Evolutionary conservation across 2,329 filamentous ascomycete species (phyloP), one percentile per base, ranked within the genome.

Genomic region (Acrodontium crateriforme): DNA sequence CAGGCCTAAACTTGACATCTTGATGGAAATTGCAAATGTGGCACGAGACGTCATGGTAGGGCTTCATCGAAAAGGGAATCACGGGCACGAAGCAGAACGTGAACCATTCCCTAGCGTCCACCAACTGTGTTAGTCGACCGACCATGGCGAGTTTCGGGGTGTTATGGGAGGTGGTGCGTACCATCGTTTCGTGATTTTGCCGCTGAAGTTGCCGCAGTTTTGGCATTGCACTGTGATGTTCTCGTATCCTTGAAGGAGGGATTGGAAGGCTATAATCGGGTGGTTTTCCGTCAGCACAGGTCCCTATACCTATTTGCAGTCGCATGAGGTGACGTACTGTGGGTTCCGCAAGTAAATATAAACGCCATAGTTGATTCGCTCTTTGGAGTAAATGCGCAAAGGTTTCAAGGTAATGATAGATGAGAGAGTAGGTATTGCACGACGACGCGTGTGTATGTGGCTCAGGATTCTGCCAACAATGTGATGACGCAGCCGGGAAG

Each of bases 11-110:
- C 46, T 59, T 59, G 40, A 64, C 52, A 37, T 65, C 60, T 50
- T 85, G 77, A 38, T 71, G 67, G 50, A 82, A 84, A 50, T 76
- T 72, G 65, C 79, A 87, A 51, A 84, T 73, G 46, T 72, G 66
- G 59, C 79, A 87, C 34, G 65, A 60, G 31, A 87, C 66, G 45
- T 83, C 78, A 42, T 53, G 53, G 42, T 53, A 55, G 1, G 62
- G 60, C 34, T 64, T 63, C 4, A 64, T 41, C 15, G 70, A 74
- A 46, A 84, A 74, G 0, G 79, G 79, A 15, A 85, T 63, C 24
- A 85, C 53, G 26, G 79, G 79, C 67, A 76, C 55, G 55, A 79
- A 83, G 62, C 78, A 84, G 46, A 84, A 74, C 4, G 79, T 84
- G 47, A 84, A 84, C 74, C 77, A 83, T 22, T 62, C 50, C 56